Conservation (phyloP, 2,329 filamentous ascomycete species). For the Trichophyton mentagrophytes region DNA sequence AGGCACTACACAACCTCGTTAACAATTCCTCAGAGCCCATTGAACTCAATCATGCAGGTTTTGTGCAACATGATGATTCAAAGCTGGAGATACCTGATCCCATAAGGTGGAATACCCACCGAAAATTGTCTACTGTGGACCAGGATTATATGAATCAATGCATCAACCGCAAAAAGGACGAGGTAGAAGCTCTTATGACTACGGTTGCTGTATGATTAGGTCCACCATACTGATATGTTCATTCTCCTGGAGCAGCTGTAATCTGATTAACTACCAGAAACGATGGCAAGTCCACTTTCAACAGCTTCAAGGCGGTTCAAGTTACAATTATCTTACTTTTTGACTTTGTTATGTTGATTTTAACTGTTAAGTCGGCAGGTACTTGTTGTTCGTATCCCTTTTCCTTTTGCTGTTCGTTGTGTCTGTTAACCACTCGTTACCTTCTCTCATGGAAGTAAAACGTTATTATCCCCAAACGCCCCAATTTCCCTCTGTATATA, state of each 20-base stretch:
- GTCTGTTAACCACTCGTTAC: neutral
- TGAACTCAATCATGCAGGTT: neutral
- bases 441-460: too few relatives aligned
- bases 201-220: neutral
- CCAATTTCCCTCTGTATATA: too few relatives aligned
- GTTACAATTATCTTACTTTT: neutral
- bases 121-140: neutral
- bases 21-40: neutral
- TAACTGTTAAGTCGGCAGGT: neutral
- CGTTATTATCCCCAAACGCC: too few relatives aligned
- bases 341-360: neutral
- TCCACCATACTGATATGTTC: too few relatives aligned
- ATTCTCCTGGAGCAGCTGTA: too few relatives aligned
- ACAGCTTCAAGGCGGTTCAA: too few relatives aligned
- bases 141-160: constrained; percentile 3
- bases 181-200: constrained; percentile 1
- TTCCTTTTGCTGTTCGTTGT: neutral
- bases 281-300: too few relatives aligned
- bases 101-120: neutral
- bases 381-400: neutral
- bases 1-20: neutral
- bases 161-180: neutral
- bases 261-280: too few relatives aligned
- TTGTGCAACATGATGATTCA: neutral
- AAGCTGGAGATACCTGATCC: neutral